These are phyloP conservation scores for Aspergillus avenaceus DNA, from an alignment of 495 filamentous ascomycete genomes.

Conservation along the genomic window DNA sequence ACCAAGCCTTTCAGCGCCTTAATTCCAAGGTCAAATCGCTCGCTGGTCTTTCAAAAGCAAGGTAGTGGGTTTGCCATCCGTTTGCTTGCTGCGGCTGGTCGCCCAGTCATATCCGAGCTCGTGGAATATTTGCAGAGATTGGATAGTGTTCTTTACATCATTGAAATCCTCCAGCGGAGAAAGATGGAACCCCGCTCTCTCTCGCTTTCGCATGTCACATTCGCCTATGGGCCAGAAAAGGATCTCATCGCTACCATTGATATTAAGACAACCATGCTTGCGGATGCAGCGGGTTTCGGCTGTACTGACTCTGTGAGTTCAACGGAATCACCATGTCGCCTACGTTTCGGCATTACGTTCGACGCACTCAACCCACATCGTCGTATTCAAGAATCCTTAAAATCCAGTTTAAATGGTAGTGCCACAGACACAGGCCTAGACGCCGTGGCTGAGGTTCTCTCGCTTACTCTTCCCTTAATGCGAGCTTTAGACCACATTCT, in stretches of 20 bases:
- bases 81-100: slow-evolving; percentile 33
- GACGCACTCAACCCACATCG: slow-evolving; percentile 70
- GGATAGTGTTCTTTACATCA: slow-evolving; percentile 37
- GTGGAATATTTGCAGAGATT: slow-evolving; percentile 39
- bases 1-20: slow-evolving; percentile 23
- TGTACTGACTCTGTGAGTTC: slow-evolving; percentile 19
- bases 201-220: slow-evolving; percentile 34
- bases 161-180: slow-evolving; percentile 33
- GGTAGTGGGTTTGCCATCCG: slow-evolving; percentile 39
- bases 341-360: slow-evolving; percentile 41
- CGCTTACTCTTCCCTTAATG: slow-evolving; percentile 65
- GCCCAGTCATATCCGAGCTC: slow-evolving; percentile 29
- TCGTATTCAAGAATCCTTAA: slow-evolving; percentile 62
- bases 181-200: slow-evolving; percentile 29
- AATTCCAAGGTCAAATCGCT: slow-evolving; percentile 26
- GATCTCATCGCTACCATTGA: slow-evolving; percentile 28
- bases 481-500: slow-evolving; percentile 52
- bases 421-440: slow-evolving; percentile 47
- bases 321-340: slow-evolving; percentile 24
- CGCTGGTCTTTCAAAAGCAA: slow-evolving; percentile 30
- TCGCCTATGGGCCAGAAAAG: slow-evolving; percentile 31
- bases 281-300: slow-evolving; percentile 18
- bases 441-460: slow-evolving; percentile 48
- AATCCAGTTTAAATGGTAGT: slow-evolving; percentile 52
- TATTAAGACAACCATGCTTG: slow-evolving; percentile 21